These are phyloP conservation scores for Phytophthora chlamydospora DNA, from an alignment of 352 stramenopile genomes.

Conservation along the genomic window DNA sequence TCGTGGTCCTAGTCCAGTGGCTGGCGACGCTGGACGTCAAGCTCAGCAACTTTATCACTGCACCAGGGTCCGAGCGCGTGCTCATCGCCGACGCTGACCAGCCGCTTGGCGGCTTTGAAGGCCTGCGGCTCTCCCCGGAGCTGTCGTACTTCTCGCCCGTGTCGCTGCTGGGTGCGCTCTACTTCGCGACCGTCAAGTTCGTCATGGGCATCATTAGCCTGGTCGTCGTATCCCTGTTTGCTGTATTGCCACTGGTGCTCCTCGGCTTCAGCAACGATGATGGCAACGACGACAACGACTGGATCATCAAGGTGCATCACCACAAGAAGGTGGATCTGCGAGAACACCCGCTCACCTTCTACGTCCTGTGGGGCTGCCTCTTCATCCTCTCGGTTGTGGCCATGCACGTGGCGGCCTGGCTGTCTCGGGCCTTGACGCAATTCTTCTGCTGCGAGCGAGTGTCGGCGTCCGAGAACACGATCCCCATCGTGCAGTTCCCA, in stretches of 20 bases:
- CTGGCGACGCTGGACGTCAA: conserved; percentile 65
- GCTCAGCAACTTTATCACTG: conserved; percentile 67
- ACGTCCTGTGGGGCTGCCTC: conserved; percentile 46
- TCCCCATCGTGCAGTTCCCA: conserved; percentile 44
- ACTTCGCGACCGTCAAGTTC: conserved; percentile 76
- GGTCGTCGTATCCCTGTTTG: conserved; percentile 39
- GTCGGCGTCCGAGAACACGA: conserved; percentile 52
- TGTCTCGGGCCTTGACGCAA: conserved; percentile 52
- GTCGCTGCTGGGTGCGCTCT: conserved; percentile 61
- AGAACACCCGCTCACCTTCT: conserved; percentile 49
- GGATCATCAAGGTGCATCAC: conserved; percentile 32
- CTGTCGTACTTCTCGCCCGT: conserved; percentile 63
- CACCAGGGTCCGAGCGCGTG: conserved; percentile 46
- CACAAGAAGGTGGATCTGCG: conserved; percentile 37
- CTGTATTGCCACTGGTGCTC: conserved; percentile 37
- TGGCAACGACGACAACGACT: conserved; percentile 23
- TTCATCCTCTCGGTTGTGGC: conserved; percentile 60
- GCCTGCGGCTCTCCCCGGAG: conserved; percentile 51
- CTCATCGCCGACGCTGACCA: conserved; percentile 48
- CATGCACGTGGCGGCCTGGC: conserved; percentile 55
- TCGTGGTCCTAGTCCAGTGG: conserved; percentile 52
- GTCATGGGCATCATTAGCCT: conserved; percentile 53
- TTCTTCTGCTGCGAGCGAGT: conserved; percentile 78
- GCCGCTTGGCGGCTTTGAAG: conserved; percentile 40
- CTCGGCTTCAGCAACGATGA: conserved; percentile 24